Conservation (phyloP, 371 early-diverging fungal species). For the Caulochytrium protostelioides region DNA sequence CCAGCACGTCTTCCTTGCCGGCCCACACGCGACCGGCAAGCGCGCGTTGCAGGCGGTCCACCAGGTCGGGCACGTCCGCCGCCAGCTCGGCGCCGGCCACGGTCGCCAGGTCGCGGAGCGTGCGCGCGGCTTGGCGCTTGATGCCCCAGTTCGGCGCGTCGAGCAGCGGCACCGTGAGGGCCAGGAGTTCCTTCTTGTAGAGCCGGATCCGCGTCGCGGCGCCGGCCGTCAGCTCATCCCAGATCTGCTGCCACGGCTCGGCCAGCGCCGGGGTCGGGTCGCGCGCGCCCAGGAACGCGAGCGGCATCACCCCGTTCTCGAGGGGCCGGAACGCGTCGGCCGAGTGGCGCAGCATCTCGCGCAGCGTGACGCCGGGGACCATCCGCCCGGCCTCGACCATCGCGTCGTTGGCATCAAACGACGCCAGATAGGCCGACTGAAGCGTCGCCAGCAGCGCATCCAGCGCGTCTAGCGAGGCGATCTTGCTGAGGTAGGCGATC, state of each 20-base stretch:
- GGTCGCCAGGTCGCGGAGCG: conserved; percentile 40
- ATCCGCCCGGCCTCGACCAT: too few relatives aligned
- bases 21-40: conserved; percentile 61
- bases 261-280: conserved; percentile 32
- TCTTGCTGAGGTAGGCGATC: conserved; percentile 49
- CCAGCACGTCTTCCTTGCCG: conserved; percentile 64
- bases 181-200: conserved; percentile 36
- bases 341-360: conserved; percentile 57
- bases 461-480: too few relatives aligned
- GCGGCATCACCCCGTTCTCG: conserved; percentile 40
- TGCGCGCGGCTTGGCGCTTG: conserved; percentile 50
- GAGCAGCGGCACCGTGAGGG: conserved; percentile 26
- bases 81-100: conserved; percentile 9
- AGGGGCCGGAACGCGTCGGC: conserved; percentile 36
- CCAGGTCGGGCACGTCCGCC: conserved; percentile 21
- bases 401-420: too few relatives aligned
- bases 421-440: too few relatives aligned
- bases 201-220: conserved; percentile 34
- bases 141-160: conserved; percentile 49
- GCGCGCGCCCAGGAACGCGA: conserved; percentile 50
- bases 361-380: conserved; percentile 43
- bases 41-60: conserved; percentile 41
- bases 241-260: conserved; percentile 49
- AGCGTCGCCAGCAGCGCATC: too few relatives aligned
- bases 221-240: conserved; percentile 63